Conservation (phyloP, 2,329 filamentous ascomycete species). For the Beauveria australis region DNA sequence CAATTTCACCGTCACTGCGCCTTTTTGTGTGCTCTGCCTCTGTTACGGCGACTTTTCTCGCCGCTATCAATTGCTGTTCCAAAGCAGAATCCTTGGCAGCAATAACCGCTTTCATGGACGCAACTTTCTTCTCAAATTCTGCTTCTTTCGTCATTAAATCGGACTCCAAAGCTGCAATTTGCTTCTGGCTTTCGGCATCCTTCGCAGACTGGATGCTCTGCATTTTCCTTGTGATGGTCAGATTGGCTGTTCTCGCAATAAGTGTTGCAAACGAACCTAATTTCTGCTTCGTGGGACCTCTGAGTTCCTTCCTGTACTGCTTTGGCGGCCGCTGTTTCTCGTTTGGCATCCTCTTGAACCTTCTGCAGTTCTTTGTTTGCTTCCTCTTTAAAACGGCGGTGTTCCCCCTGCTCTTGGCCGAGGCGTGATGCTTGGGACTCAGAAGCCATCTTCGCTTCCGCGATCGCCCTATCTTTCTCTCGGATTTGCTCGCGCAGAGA, state of each 20-base stretch:
- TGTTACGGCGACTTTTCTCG: conserved; percentile 38
- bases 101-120: conserved; percentile 1
- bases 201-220: conserved; percentile 23
- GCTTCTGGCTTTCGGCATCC: conserved; percentile 24
- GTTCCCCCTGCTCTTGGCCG: conserved; percentile 66
- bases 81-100: conserved; percentile 21
- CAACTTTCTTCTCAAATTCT: conserved; percentile 27
- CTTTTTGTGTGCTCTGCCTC: conserved; percentile 41
- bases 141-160: conserved; percentile 19
- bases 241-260: conserved; percentile 2
- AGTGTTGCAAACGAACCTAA: conserved; percentile 34
- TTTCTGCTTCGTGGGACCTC: conserved; percentile 58
- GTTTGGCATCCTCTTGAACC: conserved; percentile 32
- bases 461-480: conserved; percentile 53
- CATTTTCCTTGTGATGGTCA: conserved; percentile 20
- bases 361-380: conserved; percentile 40
- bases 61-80: conserved; percentile 35
- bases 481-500: conserved; percentile 69
- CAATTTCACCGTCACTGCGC: conserved; percentile 50
- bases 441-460: conserved; percentile 37
- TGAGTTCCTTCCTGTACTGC: conserved; percentile 64
- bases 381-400: conserved; percentile 56
- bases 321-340: conserved; percentile 21
- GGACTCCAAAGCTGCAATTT: conserved; percentile 14
- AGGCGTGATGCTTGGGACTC: conserved; percentile 44